Base-by-base conservation (phyloP, 345 rosid genomes). In the Gossypium bickii region DNA sequence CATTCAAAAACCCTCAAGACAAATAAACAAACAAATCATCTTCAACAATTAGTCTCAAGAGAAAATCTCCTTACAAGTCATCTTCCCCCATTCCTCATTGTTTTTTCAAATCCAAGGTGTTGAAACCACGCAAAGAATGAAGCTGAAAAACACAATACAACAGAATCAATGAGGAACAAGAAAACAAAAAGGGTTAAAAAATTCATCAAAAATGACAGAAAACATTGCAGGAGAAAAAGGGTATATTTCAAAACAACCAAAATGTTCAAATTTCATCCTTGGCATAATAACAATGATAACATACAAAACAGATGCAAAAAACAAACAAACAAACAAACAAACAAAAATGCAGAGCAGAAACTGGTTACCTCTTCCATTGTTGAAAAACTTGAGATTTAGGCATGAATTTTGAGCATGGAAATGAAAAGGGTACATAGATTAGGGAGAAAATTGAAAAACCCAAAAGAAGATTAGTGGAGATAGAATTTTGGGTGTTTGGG, bases 321-420 rank as follows among this genome's bases (percentile, higher is more conserved):
- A 45, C 48, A 9, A 29, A 27, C 0, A 27, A 2, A 25, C 0
- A 25, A 25, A 25, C 3, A 27, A 27, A 27, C 29, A 27, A 24
- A 24, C 22, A 25, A 72, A 51, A 45, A 24, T n/a, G 18, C 34
- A 9, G 62, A 73, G 76, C 48, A 73, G 38, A 68, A 69, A 73
- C 74, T 47, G 72, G 74, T 65, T 76, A 82, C 87, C 85, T 77
- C 44, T 11, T 43, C 62, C 61, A 45, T 63, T 60, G 76, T 68
- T 34, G n/a, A 75, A 67, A 73, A 3, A 52, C 29, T 18, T 55
- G 49, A n/a, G 79, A 2, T 70, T 20, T 18, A 25, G 9, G 16
- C 4, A 51, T 25, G 48, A 45, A 0, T 15, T 56, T 25, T 3
- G 68, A 62, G 45, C 43, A 11, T 9, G 13, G 58, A 41, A 60